A percentile compares a stretch with the other conserved stretches of the same genome.
phyloP scores from a whole-genome alignment of 2,329 filamentous ascomycete species.

The Bimuria novae-zelandiae region DNA sequence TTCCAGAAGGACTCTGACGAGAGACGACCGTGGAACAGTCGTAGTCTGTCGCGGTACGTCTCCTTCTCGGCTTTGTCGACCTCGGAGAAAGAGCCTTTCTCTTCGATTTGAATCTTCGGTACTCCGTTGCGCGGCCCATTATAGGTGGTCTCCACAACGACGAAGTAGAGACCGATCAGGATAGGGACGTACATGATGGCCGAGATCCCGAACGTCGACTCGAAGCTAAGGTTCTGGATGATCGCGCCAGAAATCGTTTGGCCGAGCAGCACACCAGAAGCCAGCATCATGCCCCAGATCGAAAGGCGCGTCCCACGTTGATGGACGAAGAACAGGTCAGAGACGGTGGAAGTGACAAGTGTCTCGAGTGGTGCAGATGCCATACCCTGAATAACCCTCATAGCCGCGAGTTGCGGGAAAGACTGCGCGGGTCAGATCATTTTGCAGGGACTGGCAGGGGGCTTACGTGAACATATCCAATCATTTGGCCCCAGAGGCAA shows the following conservation, averaged over 20 bases:
- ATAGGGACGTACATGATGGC: slow-evolving; percentile 51
- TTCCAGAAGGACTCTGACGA: slow-evolving; percentile 41
- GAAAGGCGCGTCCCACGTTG: slow-evolving; percentile 86
- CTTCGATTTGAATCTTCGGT: slow-evolving; percentile 23
- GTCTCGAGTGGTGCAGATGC: slow-evolving; percentile 88
- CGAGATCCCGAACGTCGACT: slow-evolving; percentile 51
- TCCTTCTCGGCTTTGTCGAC: slow-evolving; percentile 26
- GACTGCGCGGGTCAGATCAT: slow-evolving; percentile 24
- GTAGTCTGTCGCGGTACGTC: slow-evolving; percentile 29
- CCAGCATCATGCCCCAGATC: slow-evolving; percentile 55
- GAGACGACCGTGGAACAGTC: slow-evolving; percentile 36
- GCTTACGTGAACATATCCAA: not conserved
- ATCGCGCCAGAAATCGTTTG: slow-evolving; percentile 52
- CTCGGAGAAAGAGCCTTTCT: slow-evolving; percentile 29
- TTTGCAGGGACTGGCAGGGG: not conserved
- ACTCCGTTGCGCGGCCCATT: slow-evolving; percentile 25
- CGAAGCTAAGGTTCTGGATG: slow-evolving; percentile 46
- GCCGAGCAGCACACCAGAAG: slow-evolving; percentile 46
- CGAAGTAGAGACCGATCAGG: slow-evolving; percentile 50
- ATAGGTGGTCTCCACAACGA: slow-evolving; percentile 53
- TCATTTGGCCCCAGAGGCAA: slow-evolving; percentile 42
- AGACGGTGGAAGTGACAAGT: slow-evolving; percentile 84
- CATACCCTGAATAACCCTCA: slow-evolving; percentile 83
- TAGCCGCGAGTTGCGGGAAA: slow-evolving; percentile 45
- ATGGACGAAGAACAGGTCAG: slow-evolving; percentile 90